Conservation (phyloP, 2,329 filamentous ascomycete species). For the Cladosporium sp. region DNA sequence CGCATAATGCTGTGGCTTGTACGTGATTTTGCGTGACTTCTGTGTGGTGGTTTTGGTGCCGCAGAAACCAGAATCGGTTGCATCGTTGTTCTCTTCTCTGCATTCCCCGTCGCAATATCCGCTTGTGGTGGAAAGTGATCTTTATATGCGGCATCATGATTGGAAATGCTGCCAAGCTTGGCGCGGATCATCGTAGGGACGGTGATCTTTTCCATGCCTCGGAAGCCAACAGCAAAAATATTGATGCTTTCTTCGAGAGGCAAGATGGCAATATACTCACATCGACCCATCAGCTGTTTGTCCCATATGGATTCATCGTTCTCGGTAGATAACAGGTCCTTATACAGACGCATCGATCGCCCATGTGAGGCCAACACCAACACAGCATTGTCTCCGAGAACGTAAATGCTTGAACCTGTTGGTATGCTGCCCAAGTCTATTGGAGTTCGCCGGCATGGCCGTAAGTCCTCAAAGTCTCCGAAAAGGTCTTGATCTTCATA, state of each 20-base stretch:
- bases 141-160: no score
- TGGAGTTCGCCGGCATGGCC: constrained; percentile 12
- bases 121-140: no score
- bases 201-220: background rate
- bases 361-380: constrained; percentile 20
- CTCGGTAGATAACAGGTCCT: constrained; percentile 16
- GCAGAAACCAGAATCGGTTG: background rate
- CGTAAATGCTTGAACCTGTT: background rate
- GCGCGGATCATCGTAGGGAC: background rate
- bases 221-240: background rate
- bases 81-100: background rate
- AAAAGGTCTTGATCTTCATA: constrained; percentile 21
- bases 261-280: constrained; percentile 18
- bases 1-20: background rate
- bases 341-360: constrained; percentile 20
- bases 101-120: no score
- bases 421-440: background rate
- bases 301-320: constrained; percentile 1
- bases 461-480: constrained; percentile 17
- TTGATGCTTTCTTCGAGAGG: background rate
- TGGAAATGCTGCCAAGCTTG: background rate
- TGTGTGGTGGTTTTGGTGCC: background rate
- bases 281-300: background rate
- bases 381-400: constrained; percentile 23
- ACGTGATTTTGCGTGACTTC: background rate